Evolutionary conservation across 1,284 basidiomycete genomes (phyloP), one percentile per base, ranked within the genome.

Genomic region (Tilletia walkeri): DNA sequence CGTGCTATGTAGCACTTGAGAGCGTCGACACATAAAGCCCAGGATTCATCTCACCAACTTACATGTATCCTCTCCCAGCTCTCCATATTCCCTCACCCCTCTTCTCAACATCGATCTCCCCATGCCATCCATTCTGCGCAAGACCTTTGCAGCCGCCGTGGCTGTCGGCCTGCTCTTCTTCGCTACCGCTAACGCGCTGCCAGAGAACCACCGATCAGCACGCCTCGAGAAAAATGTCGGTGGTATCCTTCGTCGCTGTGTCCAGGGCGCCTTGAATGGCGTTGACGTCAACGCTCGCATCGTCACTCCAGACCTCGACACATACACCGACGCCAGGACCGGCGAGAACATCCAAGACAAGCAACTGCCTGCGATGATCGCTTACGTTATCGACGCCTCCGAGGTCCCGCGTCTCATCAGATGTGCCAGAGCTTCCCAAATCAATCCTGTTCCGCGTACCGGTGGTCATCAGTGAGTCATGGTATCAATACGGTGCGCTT

Each of bases 261-360:
- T 49, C 10, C 12, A 12, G n/a, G 12, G 47, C 47, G 47, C 47
- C n/a, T n/a, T 49, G 47, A 49, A n/a, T 12, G n/a, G n/a, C 47
- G n/a, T 49, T 49, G 47, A 49, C 47, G 47, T n/a, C n/a, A n/a
- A 49, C 47, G 47, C 47, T n/a, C 47, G 47, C 47, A 49, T 49
- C 47, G 47, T 49, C 47, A 49, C 47, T n/a, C 47, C 47, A 12
- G 47, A 49, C 47, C 47, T 49, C n/a, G 12, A 12, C 47, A 49
- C 47, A 12, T 49, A 49, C 47, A 49, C 47, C 47, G 47, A 49
- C 47, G 47, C 47, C 47, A 49, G 47, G 47, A 49, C 47, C n/a
- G 47, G 47, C n/a, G 47, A 49, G 47, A 49, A 49, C 12, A 49
- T 49, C 47, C 47, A 49, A n/a, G 47, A 49, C 47, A 49, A 49